phyloP scores from a whole-genome alignment of 192 early-diverging fungal genomes.

The Thamnidium elegans region DNA sequence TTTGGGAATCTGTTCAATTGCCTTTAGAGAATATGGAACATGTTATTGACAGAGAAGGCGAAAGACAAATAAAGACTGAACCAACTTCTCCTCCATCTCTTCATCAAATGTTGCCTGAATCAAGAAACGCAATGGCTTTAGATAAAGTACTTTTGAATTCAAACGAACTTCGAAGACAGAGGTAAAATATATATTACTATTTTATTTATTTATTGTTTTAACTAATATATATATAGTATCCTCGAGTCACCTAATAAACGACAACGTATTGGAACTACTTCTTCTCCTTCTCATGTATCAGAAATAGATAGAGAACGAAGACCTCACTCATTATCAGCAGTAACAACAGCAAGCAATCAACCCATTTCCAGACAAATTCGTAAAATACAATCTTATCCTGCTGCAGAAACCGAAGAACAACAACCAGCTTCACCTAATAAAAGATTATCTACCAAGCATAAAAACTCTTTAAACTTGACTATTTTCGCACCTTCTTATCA shows the following conservation, averaged over 20 bases:
- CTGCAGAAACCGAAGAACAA: constrained; percentile 1
- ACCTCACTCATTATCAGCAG: constrained; percentile 12
- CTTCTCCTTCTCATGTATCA: not conserved
- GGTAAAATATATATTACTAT: not conserved
- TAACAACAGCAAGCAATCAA: not conserved
- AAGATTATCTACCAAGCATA: constrained; percentile 35
- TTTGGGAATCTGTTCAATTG: constrained; percentile 15
- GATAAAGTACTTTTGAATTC: constrained; percentile 28
- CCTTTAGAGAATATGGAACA: not conserved
- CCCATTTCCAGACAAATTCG: not conserved
- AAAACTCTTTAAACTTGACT: constrained; percentile 27
- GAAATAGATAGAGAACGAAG: constrained; percentile 8
- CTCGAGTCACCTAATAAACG: constrained; percentile 15
- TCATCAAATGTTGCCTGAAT: not conserved
- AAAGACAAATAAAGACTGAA: not conserved
- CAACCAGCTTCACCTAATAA: constrained; percentile 1
- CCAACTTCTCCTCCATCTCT: not conserved
- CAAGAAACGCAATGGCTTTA: constrained; percentile 31
- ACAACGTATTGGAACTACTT: not conserved
- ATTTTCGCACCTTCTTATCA: constrained; percentile 17
- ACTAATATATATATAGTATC: constrained; percentile 5
- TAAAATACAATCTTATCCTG: constrained; percentile 12
- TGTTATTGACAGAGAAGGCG: not conserved
- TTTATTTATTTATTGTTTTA: not conserved
- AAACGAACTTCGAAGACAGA: not conserved